Evolutionary conservation across 306 rosid genomes (phyloP).

Genomic region (Rosa rugosa): DNA sequence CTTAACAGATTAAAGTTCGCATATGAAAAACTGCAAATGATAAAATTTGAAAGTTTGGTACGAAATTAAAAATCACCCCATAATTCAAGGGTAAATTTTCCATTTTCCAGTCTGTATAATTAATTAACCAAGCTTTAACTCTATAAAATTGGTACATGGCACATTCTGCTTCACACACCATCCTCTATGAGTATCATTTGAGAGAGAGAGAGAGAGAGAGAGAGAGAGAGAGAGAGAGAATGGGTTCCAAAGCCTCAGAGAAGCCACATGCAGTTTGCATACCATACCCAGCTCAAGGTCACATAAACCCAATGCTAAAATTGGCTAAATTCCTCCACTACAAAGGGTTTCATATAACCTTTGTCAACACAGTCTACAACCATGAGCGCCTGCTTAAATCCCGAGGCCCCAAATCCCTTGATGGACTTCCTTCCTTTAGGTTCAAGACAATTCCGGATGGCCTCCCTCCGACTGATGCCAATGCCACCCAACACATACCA

Average conservation of each 20-base stretch:
- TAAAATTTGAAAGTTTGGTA: too few species aligned
- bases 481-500: conserved; percentile 23
- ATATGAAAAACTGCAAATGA: too few species aligned
- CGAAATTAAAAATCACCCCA: too few species aligned
- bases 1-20: too few species aligned
- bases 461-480: conserved; percentile 18
- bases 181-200: too few species aligned
- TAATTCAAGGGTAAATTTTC: too few species aligned
- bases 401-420: conserved; percentile 20
- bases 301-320: conserved; percentile 36
- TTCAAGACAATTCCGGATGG: conserved; percentile 34
- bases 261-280: conserved; percentile 26
- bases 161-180: too few species aligned
- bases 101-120: too few species aligned
- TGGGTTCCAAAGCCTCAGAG: neutral
- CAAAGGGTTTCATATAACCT: conserved; percentile 29
- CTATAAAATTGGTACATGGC: too few species aligned
- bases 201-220: too few species aligned
- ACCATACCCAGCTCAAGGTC: conserved; percentile 37
- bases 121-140: too few species aligned
- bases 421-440: conserved; percentile 21
- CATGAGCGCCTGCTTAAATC: conserved; percentile 28
- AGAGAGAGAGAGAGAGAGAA: neutral
- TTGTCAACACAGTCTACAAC: conserved; percentile 35
- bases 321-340: conserved; percentile 33